These are phyloP conservation scores for Diplocarpon mali DNA, from an alignment of 2,329 filamentous ascomycete species.

Conservation along the genomic window DNA sequence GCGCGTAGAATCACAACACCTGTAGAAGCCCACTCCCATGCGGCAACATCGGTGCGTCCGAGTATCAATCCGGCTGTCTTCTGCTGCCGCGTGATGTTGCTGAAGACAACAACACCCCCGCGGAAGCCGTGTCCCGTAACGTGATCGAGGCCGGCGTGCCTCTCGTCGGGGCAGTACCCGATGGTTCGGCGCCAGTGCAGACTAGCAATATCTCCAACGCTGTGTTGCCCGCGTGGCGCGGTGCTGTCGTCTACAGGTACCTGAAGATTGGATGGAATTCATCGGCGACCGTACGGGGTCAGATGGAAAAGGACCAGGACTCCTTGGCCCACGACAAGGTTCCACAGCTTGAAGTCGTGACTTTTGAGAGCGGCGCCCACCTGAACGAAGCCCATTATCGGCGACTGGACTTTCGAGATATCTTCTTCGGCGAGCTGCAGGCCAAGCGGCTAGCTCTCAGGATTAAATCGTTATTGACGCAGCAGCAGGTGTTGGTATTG, in stretches of 20 bases:
- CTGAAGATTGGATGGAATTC: conserved; percentile 29
- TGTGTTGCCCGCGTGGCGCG: conserved; percentile 33
- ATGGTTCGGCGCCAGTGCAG: conserved; percentile 20
- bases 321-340: conserved; percentile 26
- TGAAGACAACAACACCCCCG: conserved; percentile 16
- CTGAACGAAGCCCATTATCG: conserved; percentile 41
- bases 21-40: conserved; percentile 25
- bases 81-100: conserved; percentile 32
- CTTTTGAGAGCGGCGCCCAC: conserved; percentile 35
- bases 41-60: conserved; percentile 20
- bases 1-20: conserved; percentile 25
- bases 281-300: conserved; percentile 19
- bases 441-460: conserved; percentile 34
- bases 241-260: conserved; percentile 27
- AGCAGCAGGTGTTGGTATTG: conserved; percentile 39
- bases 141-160: conserved; percentile 27
- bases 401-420: conserved; percentile 32
- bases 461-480: conserved; percentile 40
- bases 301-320: conserved; percentile 24
- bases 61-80: conserved; percentile 32
- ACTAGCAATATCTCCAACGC: conserved; percentile 25
- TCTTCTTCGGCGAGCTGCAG: conserved; percentile 39
- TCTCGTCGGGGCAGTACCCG: conserved; percentile 27
- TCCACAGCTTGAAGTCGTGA: conserved; percentile 29
- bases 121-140: conserved; percentile 23